Base-by-base conservation (phyloP, 2,329 filamentous ascomycete species). In the Diaporthe amygdali region DNA sequence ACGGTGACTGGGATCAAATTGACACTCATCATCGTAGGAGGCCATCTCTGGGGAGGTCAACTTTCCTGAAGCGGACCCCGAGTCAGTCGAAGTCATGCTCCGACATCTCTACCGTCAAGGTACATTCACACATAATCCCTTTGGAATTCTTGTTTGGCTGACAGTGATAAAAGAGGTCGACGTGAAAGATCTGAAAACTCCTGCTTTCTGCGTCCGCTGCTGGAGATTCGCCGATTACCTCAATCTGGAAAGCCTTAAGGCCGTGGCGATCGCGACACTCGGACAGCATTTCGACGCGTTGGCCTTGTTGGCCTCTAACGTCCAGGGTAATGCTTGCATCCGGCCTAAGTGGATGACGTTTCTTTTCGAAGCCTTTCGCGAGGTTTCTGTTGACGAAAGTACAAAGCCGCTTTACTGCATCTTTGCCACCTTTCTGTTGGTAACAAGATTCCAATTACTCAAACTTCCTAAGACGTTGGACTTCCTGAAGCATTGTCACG, bases 51-150 rank as follows among this genome's bases (percentile, higher is more conserved):
- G 52, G 7, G 52, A 37, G 30, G 5, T 55, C 12, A 5, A 37
- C 8, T 55, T 55, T 6, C 52, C 52, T 5, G 32, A 55, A n/a
- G 3, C 27, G 0, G 39, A 30, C 3, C 14, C 72, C 17, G 81
- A 82, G 5, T 81, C 74, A 6, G 82, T 90, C 61, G 80, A 39
- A 17, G 7, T 51, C 3, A 37, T 52, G 44, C 5, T 66, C 17
- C 44, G 32, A 20, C 63, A 66, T 12, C 32, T 66, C 32, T 66
- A 66, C 5, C 0, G 46, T 10, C 12, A 37, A 52, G 46, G 47
- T 66, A 66, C 9, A n/a, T 32, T 20, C 15, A 15, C 6, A 25
- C 1, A 1, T 12, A 10, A 12, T 17, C 2, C 12, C 9, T 17
- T 3, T 2, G 1, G 20, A 25, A 10, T 22, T 0, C n/a, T 0